Percentiles rank a stretch among this genome's conserved stretches.
These are phyloP conservation scores for Coemansia sp. DNA, from an alignment of 192 early-diverging fungal genomes.

Conservation along the genomic window DNA sequence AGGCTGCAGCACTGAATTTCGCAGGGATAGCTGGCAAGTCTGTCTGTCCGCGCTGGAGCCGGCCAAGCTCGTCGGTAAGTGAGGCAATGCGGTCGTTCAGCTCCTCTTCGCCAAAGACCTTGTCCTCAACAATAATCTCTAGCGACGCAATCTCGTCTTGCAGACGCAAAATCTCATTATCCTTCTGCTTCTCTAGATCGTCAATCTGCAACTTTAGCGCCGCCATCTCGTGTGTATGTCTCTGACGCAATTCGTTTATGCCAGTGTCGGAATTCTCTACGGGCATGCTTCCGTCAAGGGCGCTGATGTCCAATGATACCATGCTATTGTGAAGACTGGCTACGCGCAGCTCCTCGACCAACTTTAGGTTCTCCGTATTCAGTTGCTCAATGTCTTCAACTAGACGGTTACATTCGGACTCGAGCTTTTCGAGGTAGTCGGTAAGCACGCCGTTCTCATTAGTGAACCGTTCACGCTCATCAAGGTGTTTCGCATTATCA, in stretches of 20 bases:
- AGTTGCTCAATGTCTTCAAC: constrained; percentile 77
- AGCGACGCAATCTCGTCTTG: constrained; percentile 67
- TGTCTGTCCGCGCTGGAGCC: constrained; percentile 11
- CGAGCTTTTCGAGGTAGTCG: constrained; percentile 60
- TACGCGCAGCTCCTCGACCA: constrained; percentile 46
- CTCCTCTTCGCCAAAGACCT: constrained; percentile 71
- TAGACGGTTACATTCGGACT: constrained; percentile 70
- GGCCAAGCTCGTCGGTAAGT: constrained; percentile 56
- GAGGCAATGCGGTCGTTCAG: constrained; percentile 63
- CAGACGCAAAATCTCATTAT: constrained; percentile 59
- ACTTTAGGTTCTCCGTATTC: constrained; percentile 57
- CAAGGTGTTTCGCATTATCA: constrained; percentile 58
- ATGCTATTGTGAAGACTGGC: constrained; percentile 54
- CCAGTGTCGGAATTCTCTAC: constrained; percentile 5
- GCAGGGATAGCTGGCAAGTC: neutral
- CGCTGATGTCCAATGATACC: constrained; percentile 44
- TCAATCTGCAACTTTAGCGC: constrained; percentile 54
- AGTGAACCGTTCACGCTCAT: constrained; percentile 50
- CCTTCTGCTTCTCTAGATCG: constrained; percentile 61
- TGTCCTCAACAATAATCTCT: constrained; percentile 71
- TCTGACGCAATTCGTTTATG: constrained; percentile 19
- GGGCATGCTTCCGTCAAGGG: constrained; percentile 22
- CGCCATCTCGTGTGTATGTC: constrained; percentile 57
- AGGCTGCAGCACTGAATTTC: neutral
- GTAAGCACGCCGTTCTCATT: constrained; percentile 24